A percentile compares a stretch with the other conserved stretches of the same genome.
Evolutionary conservation across 768 basidiomycete species (phyloP).

Genomic region (Podaxis carcinomalis): DNA sequence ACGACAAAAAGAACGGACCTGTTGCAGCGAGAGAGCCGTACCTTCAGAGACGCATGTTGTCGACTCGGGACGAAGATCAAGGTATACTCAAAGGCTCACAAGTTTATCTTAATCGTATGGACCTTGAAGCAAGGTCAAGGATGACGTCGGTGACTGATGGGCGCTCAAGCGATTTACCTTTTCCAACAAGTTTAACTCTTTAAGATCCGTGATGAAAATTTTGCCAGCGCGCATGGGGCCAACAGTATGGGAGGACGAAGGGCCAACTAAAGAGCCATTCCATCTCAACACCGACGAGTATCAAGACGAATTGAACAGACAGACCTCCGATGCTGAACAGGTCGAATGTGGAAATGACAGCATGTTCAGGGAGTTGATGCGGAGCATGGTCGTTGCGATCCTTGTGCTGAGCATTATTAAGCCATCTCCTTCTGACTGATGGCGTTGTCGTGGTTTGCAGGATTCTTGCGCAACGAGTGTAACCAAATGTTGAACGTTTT

Average conservation of each 20-base stretch:
- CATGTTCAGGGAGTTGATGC: slow-evolving; percentile 59
- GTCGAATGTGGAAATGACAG: slow-evolving; percentile 92
- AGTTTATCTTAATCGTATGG: slow-evolving; percentile 74
- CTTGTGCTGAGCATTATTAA: slow-evolving; percentile 1
- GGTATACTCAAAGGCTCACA: slow-evolving; percentile 40
- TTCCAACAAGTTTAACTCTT: slow-evolving; percentile 62
- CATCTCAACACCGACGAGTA: not conserved
- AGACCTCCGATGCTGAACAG: slow-evolving; percentile 86
- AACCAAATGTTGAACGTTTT: not conserved
- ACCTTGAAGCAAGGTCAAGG: slow-evolving; percentile 40
- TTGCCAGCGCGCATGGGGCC: slow-evolving; percentile 83
- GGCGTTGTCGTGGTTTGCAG: not conserved
- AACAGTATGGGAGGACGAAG: slow-evolving; percentile 49
- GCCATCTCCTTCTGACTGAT: not conserved
- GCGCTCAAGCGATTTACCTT: slow-evolving; percentile 40
- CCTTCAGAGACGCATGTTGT: slow-evolving; percentile 29
- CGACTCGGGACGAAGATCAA: not conserved
- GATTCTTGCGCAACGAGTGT: not conserved
- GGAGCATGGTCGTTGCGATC: slow-evolving; percentile 3
- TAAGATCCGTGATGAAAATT: slow-evolving; percentile 78
- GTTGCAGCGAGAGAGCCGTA: slow-evolving; percentile 95
- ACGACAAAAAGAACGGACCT: slow-evolving; percentile 35
- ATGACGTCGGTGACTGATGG: not conserved
- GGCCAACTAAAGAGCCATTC: slow-evolving; percentile 33
- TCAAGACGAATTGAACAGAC: not conserved